These are phyloP conservation scores for Marasmius oreades DNA, from an alignment of 1,284 basidiomycete species.

Conservation along the genomic window DNA sequence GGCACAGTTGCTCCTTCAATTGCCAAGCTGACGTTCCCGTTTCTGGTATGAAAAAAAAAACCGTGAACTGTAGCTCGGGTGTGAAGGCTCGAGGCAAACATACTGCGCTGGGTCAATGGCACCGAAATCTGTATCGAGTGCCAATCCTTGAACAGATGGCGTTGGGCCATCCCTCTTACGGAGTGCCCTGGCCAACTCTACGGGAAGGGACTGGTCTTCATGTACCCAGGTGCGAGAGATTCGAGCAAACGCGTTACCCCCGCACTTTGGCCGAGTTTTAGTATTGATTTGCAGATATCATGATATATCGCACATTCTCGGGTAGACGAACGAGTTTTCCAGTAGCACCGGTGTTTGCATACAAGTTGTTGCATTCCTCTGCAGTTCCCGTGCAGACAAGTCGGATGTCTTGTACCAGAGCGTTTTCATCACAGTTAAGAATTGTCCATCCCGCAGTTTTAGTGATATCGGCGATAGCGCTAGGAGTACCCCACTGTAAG, in stretches of 20 bases:
- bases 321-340: conserved; percentile 19
- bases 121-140: conserved; percentile 32
- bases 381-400: conserved; percentile 17
- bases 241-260: conserved; percentile 16
- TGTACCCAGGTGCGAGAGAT: conserved; percentile 12
- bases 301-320: conserved; percentile 6
- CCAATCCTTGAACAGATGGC: conserved; percentile 29
- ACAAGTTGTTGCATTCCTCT: conserved; percentile 13
- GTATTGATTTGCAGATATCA: not conserved
- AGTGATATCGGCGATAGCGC: conserved; percentile 19
- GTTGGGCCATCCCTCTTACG: conserved; percentile 14
- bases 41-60: conserved; percentile 8
- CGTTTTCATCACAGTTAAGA: conserved; percentile 14
- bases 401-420: conserved; percentile 14
- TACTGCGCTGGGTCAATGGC: conserved; percentile 24
- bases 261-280: conserved; percentile 7
- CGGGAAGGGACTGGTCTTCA: conserved; percentile 16
- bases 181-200: conserved; percentile 1
- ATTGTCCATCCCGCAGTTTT: conserved; percentile 17
- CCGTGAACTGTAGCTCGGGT: not conserved
- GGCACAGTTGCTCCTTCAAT: conserved; percentile 25
- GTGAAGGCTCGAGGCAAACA: not conserved
- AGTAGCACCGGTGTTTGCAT: conserved; percentile 14
- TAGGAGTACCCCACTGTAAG: conserved; percentile 15
- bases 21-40: conserved; percentile 25